Percentiles rank a stretch among this genome's conserved stretches.
Conservation (phyloP, 805 yeast genomes). For the Kazachstania martiniae region DNA sequence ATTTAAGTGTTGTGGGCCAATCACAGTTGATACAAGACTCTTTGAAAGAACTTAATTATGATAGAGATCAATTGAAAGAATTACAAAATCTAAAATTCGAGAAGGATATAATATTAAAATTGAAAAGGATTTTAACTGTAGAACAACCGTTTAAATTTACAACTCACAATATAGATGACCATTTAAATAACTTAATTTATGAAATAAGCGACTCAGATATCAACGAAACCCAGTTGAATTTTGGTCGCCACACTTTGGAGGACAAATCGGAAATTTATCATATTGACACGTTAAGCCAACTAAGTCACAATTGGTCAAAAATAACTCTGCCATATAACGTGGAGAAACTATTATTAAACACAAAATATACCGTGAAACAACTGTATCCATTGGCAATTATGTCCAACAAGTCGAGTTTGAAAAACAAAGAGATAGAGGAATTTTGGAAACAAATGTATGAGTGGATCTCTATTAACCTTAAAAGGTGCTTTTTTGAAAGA, state of each 20-base stretch:
- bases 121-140: slow-evolving; percentile 8
- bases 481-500: slow-evolving; percentile 9
- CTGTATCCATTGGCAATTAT: slow-evolving; percentile 7
- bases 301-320: slow-evolving; percentile 12
- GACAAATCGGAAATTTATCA: slow-evolving; percentile 7
- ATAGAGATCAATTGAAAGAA: slow-evolving; percentile 8
- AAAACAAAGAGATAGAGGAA: slow-evolving; percentile 3
- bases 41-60: slow-evolving; percentile 9
- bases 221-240: slow-evolving; percentile 1
- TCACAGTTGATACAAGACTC: slow-evolving; percentile 8
- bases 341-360: slow-evolving; percentile 5
- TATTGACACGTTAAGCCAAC: slow-evolving; percentile 8
- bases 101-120: slow-evolving; percentile 3
- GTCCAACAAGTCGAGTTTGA: neutral
- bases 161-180: slow-evolving; percentile 1
- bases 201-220: slow-evolving; percentile 5
- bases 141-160: slow-evolving; percentile 6
- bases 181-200: slow-evolving; percentile 1
- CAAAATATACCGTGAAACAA: slow-evolving; percentile 2
- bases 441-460: slow-evolving; percentile 9
- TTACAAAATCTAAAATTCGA: slow-evolving; percentile 12
- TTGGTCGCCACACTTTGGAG: slow-evolving; percentile 1
- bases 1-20: slow-evolving; percentile 8
- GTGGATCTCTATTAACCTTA: slow-evolving; percentile 11
- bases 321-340: slow-evolving; percentile 11